Conservation (phyloP, 2,329 filamentous ascomycete genomes). For the Fusarium austroafricanum region DNA sequence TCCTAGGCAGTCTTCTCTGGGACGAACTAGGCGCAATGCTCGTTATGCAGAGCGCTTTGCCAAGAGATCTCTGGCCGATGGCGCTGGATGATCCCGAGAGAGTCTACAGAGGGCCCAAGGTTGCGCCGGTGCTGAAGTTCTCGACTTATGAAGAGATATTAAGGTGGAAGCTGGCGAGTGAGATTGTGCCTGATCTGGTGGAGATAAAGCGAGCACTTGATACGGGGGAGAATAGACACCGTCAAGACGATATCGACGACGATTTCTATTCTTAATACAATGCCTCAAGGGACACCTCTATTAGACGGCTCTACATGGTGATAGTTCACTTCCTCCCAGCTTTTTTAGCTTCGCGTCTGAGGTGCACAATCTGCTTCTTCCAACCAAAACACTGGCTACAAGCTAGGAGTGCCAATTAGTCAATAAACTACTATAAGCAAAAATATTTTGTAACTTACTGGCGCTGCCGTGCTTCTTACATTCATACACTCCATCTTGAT, state of each 20-base stretch:
- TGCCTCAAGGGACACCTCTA: no score
- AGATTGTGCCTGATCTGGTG: constrained; percentile 7
- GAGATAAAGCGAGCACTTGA: rapidly evolving
- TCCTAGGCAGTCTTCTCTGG: constrained; percentile 43
- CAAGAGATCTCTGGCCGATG: constrained; percentile 40
- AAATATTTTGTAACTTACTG: background rate
- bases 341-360: no score
- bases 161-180: constrained; percentile 15
- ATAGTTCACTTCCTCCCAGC: no score
- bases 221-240: background rate
- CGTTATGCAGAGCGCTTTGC: constrained; percentile 40
- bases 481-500: background rate
- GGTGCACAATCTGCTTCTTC: background rate
- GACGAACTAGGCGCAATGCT: constrained; percentile 48
- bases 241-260: no score
- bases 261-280: background rate
- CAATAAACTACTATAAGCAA: rapidly evolving
- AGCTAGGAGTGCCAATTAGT: rapidly evolving
- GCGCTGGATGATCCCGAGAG: constrained; percentile 33
- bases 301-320: no score
- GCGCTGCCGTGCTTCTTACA: rapidly evolving
- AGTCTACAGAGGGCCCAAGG: constrained; percentile 32
- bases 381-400: background rate
- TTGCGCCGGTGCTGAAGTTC: constrained; percentile 14
- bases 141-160: background rate